Base-by-base conservation (phyloP, 2,329 filamentous ascomycete species). In the Chrysoporthe cubensis region DNA sequence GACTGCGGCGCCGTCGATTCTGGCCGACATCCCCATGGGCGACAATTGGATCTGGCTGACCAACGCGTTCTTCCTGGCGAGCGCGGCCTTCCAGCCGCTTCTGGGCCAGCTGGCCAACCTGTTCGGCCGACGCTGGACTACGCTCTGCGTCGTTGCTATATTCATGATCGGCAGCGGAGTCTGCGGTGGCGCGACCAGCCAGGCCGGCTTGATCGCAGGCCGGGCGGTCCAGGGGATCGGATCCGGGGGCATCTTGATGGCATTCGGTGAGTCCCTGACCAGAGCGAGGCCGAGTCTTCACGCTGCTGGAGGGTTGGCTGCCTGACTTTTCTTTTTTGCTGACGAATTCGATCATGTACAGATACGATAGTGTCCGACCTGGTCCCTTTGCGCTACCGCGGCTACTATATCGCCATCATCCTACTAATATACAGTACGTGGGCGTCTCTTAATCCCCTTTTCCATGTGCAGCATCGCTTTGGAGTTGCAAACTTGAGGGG, bases 151-250 rank as follows among this genome's bases (percentile, higher is more conserved):
- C 2, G 78, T 86, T 2, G 76, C 75, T 16, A 69, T 85, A 0
- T 87, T 87, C 67, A 79, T 77, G 0, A 70, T 88, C 0, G 87
- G 86, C 0, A 85, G 84, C 64, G 83, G 80, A 0, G 77, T 89
- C 2, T 80, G 77, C 46, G 86, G 84, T 9, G 44, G 60, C 21
- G 71, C 69, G 14, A 65, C 34, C 7, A 66, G 7, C 43, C n/a
- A 40, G 7, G 48, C 9, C 16, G 71, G 67, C 65, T 37, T 71
- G 1, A 71, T 73, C 34, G 69, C 66, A 6, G 71, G 71, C 4
- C 70, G 71, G 1, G 67, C 67, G 4, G 52, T 70, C 9, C 61
- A 73, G 44, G 71, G 71, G 13, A 46, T 66, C 6, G 71, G 71
- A 4, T 43, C 46, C 2, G 69, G 69, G 2, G 70, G 73, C 52